A percentile compares a stretch with the other conserved stretches of the same genome.
phyloP scores from a whole-genome alignment of 2,329 filamentous ascomycete species.

The Emergomyces africanus region DNA sequence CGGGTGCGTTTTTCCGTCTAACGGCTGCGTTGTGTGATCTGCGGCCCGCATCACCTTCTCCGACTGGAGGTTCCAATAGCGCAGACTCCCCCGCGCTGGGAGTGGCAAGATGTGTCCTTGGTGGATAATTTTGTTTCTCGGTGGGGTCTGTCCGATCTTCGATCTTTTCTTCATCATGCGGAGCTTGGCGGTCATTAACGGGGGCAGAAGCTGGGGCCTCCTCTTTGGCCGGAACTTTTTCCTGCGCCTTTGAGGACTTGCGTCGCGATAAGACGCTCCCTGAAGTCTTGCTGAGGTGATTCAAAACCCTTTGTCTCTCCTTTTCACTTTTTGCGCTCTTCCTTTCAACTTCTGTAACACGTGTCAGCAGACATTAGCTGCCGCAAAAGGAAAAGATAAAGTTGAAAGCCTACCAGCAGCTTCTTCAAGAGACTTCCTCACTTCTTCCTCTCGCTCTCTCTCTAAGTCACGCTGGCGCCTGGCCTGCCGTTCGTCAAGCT shows the following conservation, averaged over 20 bases:
- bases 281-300: background rate
- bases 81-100: background rate
- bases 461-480: background rate
- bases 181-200: background rate
- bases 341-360: background rate
- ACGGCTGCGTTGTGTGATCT: background rate
- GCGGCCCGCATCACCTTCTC: no score
- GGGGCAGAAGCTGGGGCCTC: background rate
- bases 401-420: background rate
- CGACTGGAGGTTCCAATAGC: background rate
- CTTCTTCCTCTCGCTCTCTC: background rate
- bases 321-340: background rate
- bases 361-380: background rate
- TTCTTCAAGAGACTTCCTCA: background rate
- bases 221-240: background rate
- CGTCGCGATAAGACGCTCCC: background rate
- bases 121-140: background rate
- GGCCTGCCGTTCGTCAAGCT: constrained; percentile 38
- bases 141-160: background rate
- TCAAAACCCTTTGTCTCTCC: background rate
- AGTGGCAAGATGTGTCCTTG: background rate
- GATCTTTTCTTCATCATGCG: background rate
- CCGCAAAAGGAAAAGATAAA: background rate
- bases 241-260: background rate
- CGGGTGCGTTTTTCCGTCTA: background rate